These are phyloP conservation scores for Chaetomium sp. DNA, from an alignment of 2,329 filamentous ascomycete genomes.

Conservation along the genomic window DNA sequence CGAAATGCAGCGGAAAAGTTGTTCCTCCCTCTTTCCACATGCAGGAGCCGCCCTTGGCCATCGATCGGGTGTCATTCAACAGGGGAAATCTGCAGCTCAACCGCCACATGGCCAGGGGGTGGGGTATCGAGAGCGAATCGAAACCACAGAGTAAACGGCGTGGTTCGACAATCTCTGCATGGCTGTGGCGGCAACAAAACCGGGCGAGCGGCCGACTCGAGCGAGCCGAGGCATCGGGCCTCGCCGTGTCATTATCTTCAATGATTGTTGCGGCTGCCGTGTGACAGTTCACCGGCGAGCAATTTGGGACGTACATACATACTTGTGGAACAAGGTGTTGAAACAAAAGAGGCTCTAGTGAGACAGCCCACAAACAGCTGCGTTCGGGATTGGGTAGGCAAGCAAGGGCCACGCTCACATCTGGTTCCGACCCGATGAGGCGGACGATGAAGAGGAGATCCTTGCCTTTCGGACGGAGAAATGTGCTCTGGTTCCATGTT, in stretches of 20 bases:
- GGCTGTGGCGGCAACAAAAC: slow-evolving; percentile 1
- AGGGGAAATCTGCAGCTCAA: neutral
- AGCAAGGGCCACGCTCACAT: neutral
- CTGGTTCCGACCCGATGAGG: neutral
- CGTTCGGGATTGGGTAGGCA: neutral
- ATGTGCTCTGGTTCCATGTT: neutral
- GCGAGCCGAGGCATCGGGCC: slow-evolving; percentile 1
- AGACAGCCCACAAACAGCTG: neutral
- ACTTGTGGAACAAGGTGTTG: neutral
- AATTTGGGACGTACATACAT: neutral
- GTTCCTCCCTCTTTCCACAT: neutral
- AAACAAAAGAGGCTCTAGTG: neutral
- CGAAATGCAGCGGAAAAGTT: neutral
- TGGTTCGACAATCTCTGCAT: slow-evolving; percentile 1
- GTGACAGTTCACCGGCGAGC: neutral
- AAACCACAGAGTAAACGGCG: neutral
- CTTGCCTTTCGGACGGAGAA: neutral
- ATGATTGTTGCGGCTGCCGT: neutral
- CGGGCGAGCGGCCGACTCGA: neutral
- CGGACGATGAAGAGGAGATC: neutral
- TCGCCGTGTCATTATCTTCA: neutral
- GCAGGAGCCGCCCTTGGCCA: slow-evolving; percentile 10
- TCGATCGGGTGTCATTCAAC: neutral
- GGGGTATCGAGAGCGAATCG: neutral
- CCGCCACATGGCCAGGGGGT: neutral